A percentile compares a stretch with the other conserved stretches of the same genome.
Evolutionary conservation across 1,139 yeast genomes (phyloP).

Genomic region (Citeromyces siamensis): DNA sequence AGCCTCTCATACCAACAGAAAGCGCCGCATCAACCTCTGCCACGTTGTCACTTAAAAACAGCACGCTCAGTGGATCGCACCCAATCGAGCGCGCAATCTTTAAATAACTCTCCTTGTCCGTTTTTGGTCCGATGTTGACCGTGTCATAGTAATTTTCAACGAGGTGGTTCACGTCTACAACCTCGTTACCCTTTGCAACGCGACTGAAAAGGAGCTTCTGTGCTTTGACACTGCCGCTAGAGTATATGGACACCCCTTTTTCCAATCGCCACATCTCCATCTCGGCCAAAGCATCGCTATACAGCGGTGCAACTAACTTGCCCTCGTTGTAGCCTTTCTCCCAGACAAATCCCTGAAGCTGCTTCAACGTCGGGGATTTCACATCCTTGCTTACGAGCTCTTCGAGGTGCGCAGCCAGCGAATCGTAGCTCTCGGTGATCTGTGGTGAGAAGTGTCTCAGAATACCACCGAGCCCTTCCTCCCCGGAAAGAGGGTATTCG

Average conservation of each 20-base stretch:
- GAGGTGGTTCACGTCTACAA: conserved; percentile 36
- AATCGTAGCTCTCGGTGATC: conserved; percentile 14
- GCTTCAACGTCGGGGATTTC: conserved; percentile 68
- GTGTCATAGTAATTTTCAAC: conserved; percentile 75
- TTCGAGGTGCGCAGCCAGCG: conserved; percentile 32
- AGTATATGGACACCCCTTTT: conserved; percentile 53
- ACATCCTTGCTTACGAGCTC: conserved; percentile 52
- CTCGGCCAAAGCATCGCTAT: conserved; percentile 54
- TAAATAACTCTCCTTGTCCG: conserved; percentile 40
- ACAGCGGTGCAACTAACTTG: conserved; percentile 66
- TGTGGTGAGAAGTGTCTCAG: conserved; percentile 33
- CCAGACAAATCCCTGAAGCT: conserved; percentile 83
- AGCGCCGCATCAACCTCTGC: conserved; percentile 63
- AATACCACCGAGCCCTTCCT: conserved; percentile 17
- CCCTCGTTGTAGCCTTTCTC: conserved; percentile 65
- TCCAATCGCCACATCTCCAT: conserved; percentile 26
- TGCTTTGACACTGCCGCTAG: conserved; percentile 87
- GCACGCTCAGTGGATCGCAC: conserved; percentile 21
- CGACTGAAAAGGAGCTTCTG: conserved; percentile 67
- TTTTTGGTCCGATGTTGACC: conserved; percentile 69
- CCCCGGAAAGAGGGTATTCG: conserved; percentile 23
- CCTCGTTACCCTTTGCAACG: conserved; percentile 25
- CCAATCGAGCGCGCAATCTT: conserved; percentile 38
- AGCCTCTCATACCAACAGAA: conserved; percentile 47
- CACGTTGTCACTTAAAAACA: conserved; percentile 70